phyloP scores from a whole-genome alignment of 164 flowering plant genomes.

The Stephania yunnanensis region DNA sequence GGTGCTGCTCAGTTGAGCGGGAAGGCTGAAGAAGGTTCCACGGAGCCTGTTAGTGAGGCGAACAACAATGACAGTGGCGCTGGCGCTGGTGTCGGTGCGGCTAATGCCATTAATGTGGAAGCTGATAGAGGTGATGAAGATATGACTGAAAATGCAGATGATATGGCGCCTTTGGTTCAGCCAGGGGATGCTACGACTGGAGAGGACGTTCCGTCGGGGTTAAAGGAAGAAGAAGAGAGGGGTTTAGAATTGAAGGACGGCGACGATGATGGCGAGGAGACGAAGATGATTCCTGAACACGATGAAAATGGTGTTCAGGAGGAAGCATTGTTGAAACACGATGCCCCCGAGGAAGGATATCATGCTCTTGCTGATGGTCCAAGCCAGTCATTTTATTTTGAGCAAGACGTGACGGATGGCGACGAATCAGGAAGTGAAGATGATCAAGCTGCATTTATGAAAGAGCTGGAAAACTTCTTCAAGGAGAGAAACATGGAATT shows the following conservation, averaged over 20 bases:
- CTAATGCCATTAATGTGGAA: neutral
- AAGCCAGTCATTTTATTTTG: slow-evolving; percentile 18
- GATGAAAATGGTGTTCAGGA: slow-evolving; percentile 6
- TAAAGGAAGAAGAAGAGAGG: slow-evolving; percentile 16
- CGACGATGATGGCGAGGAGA: slow-evolving; percentile 21
- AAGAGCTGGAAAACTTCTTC: slow-evolving; percentile 65
- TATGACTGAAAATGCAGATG: slow-evolving; percentile 9
- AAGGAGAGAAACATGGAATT: slow-evolving; percentile 72
- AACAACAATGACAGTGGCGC: neutral
- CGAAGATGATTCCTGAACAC: slow-evolving; percentile 12
- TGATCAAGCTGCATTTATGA: slow-evolving; percentile 68
- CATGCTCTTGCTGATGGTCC: slow-evolving; percentile 9
- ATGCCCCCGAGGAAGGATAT: slow-evolving; percentile 1
- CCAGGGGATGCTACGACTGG: slow-evolving; percentile 16
- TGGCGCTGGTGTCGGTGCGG: neutral
- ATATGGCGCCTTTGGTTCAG: slow-evolving; percentile 9
- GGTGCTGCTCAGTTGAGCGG: slow-evolving; percentile 13
- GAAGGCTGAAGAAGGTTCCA: slow-evolving; percentile 8
- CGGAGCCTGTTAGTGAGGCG: slow-evolving; percentile 3
- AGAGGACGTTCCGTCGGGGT: slow-evolving; percentile 5
- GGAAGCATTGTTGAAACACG: slow-evolving; percentile 8
- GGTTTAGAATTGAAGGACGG: slow-evolving; percentile 16
- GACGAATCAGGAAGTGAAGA: slow-evolving; percentile 76
- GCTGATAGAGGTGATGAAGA: neutral
- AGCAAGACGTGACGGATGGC: slow-evolving; percentile 37